phyloP scores from a whole-genome alignment of 2,329 filamentous ascomycete species.

The Triangularia setosa region DNA sequence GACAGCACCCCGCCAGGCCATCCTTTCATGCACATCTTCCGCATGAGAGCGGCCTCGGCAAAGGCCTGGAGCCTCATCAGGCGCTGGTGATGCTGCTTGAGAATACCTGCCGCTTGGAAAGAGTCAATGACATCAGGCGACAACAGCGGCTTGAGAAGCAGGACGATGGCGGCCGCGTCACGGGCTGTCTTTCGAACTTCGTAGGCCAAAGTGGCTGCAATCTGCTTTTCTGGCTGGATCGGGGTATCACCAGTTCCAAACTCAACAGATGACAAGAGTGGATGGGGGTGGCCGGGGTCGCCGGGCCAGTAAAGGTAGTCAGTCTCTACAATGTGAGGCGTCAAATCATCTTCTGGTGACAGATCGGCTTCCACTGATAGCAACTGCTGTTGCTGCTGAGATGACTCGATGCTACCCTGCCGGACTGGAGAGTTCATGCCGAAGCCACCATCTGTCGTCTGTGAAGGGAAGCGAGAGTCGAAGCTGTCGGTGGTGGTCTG shows the following conservation, averaged over 20 bases:
- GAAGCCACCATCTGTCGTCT: constrained; percentile 26
- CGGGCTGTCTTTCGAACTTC: constrained; percentile 54
- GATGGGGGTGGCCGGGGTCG: constrained; percentile 54
- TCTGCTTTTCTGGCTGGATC: constrained; percentile 52
- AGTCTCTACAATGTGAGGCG: constrained; percentile 45
- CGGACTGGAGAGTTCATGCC: not conserved
- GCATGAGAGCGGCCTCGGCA: constrained; percentile 56
- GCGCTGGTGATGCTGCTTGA: constrained; percentile 57
- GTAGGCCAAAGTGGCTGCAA: constrained; percentile 52
- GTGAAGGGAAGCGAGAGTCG: constrained; percentile 29
- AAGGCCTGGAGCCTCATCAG: constrained; percentile 58
- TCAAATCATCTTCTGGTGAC: constrained; percentile 14
- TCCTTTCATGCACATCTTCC: constrained; percentile 57
- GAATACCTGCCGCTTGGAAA: constrained; percentile 52
- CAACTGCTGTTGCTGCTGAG: constrained; percentile 8
- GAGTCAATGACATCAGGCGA: constrained; percentile 52
- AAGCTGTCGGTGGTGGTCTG: constrained; percentile 41
- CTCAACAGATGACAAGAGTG: constrained; percentile 27
- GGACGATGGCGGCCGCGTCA: constrained; percentile 57
- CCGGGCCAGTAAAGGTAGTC: constrained; percentile 58
- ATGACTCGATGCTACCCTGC: constrained; percentile 14
- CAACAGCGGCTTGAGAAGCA: constrained; percentile 56
- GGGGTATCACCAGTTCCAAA: constrained; percentile 31
- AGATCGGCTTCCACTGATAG: constrained; percentile 10
- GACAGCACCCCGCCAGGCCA: constrained; percentile 49